phyloP scores from a whole-genome alignment of 2,329 filamentous ascomycete species.

The Cercospora nicotianae region DNA sequence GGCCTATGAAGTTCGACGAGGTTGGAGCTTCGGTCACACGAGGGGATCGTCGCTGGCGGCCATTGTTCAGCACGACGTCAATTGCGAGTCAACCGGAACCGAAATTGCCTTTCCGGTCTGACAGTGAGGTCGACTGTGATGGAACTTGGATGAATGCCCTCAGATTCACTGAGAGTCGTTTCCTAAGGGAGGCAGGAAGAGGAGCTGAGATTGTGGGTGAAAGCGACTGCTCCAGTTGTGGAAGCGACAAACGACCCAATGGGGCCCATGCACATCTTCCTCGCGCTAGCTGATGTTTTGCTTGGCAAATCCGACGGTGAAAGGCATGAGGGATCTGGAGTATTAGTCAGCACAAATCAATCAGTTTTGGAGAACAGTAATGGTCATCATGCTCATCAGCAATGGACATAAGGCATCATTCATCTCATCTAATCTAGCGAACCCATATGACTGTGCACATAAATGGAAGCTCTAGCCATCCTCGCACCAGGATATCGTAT shows the following conservation, averaged over 20 bases:
- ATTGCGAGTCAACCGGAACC: neutral
- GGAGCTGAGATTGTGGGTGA: neutral
- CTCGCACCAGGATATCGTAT: neutral
- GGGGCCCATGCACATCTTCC: neutral
- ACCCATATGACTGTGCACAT: neutral
- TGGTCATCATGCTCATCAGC: neutral
- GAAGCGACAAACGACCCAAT: neutral
- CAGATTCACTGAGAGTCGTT: neutral
- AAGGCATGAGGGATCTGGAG: neutral
- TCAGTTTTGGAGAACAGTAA: neutral
- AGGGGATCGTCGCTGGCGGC: neutral
- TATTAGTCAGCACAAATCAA: neutral
- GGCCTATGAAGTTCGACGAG: neutral
- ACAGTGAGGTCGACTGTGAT: neutral
- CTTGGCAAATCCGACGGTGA: neutral
- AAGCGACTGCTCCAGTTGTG: too few relatives aligned
- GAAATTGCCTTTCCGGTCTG: neutral
- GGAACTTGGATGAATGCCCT: neutral
- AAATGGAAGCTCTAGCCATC: neutral
- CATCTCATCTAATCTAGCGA: neutral
- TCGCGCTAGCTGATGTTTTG: neutral
- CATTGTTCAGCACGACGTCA: neutral
- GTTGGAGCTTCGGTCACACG: neutral
- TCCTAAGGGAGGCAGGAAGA: neutral
- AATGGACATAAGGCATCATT: neutral